Evolutionary conservation across 805 yeast genomes (phyloP).

Genomic region (Starmerella bacillaris): DNA sequence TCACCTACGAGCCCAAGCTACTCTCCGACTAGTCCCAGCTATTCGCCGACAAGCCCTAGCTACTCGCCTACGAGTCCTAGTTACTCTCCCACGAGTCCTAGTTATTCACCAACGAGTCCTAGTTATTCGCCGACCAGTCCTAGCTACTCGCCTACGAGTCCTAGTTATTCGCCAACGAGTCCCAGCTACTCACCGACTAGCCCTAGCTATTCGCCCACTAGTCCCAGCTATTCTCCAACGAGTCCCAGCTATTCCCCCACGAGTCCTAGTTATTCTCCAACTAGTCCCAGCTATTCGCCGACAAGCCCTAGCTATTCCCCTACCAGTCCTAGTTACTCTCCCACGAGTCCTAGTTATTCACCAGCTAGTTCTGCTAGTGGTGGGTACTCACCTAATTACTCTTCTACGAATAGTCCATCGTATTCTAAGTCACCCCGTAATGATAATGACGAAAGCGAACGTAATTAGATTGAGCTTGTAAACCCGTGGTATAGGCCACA

Average conservation of each 20-base stretch:
- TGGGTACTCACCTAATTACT: conserved; percentile 3
- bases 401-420: conserved; percentile 2
- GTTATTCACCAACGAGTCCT: conserved; percentile 51
- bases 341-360: conserved; percentile 46
- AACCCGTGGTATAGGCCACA: no score
- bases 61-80: conserved; percentile 52
- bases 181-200: conserved; percentile 63
- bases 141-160: conserved; percentile 50
- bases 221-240: conserved; percentile 66
- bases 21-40: conserved; percentile 19
- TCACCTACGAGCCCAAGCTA: conserved; percentile 16
- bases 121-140: conserved; percentile 55
- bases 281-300: conserved; percentile 49
- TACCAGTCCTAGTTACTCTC: conserved; percentile 56
- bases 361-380: conserved; percentile 40
- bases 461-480: no score
- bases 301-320: conserved; percentile 51
- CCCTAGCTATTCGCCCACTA: conserved; percentile 61
- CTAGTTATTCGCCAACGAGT: conserved; percentile 39
- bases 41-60: conserved; percentile 51
- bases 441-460: not conserved
- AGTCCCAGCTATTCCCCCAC: conserved; percentile 51
- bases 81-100: conserved; percentile 37
- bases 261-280: conserved; percentile 61
- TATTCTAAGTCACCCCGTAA: conserved; percentile 1